Base-by-base conservation (phyloP, 2,329 filamentous ascomycete species). In the Colletotrichum lupini region DNA sequence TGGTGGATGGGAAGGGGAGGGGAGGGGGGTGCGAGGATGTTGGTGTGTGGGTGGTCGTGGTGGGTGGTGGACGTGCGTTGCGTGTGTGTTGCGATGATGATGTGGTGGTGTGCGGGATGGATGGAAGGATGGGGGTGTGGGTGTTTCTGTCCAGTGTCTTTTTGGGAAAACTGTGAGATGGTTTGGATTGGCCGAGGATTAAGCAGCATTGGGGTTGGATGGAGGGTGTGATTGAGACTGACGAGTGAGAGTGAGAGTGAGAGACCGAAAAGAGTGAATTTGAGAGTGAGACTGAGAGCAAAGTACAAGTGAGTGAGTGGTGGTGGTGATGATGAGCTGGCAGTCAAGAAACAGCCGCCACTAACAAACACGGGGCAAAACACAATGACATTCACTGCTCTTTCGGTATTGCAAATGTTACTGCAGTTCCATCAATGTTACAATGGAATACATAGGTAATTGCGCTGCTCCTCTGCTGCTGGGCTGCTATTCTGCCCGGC, bases 251-350 rank as follows among this genome's bases (percentile, higher is more conserved):
- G 42, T 49, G 42, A 49, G 42, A 49, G 16, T 9, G 42, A 49
- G 42, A 49, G 42, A n/a, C 37, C 37, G 37, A 42, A 42, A 42
- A 42, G 35, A 37, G 35, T 37, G 46, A 28, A 6, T 14, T 22
- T 11, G 19, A n/a, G 19, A 49, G 42, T 49, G 42, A 49, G 42
- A 49, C 16, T 49, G 42, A 49, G 42, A n/a, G 42, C n/a, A 35
- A 24, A 49, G 24, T 32, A 46, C 35, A 16, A 26, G 24, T 42
- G 67, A 37, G 57, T 12, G 19, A 14, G 60, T 19, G n/a, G 46
- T 57, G 56, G 57, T 67, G 68, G 56, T 68, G 59, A 35, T 65
- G n/a, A 70, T 73, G 70, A 64, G 70, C 67, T 73, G 67, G 60
- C 66, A 24, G 30, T 16, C 65, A 52, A 24, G 66, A 30, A 68